These are phyloP conservation scores for Ogataea nitratoaversa DNA, from an alignment of 805 yeast species.

Conservation along the genomic window DNA sequence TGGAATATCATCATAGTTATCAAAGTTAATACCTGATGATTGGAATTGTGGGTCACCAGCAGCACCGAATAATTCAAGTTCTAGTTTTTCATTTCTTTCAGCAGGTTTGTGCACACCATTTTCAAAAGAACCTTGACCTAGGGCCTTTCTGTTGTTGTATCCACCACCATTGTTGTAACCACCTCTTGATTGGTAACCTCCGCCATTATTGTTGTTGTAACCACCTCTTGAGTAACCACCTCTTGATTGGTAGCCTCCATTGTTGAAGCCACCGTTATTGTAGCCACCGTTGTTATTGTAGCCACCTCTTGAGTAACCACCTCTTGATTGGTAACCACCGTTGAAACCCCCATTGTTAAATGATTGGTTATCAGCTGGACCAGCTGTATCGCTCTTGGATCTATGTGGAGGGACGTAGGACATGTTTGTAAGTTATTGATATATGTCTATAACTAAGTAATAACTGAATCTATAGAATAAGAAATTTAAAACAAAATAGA, in stretches of 20 bases:
- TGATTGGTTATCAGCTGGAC: conserved; percentile 22
- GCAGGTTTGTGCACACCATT: conserved; percentile 90
- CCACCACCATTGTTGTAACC: conserved; percentile 30
- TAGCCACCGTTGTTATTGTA: conserved; percentile 28
- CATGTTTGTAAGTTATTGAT: conserved; percentile 13
- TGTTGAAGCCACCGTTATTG: conserved; percentile 25
- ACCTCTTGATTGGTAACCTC: conserved; percentile 27
- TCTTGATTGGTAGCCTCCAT: conserved; percentile 22
- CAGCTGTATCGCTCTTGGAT: conserved; percentile 28
- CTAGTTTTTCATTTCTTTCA: conserved; percentile 61
- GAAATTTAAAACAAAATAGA: conserved; percentile 1
- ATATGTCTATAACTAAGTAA: conserved; percentile 1
- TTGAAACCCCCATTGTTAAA: conserved; percentile 23
- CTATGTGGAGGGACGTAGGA: conserved; percentile 49
- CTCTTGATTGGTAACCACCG: conserved; percentile 24
- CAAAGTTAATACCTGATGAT: conserved; percentile 97
- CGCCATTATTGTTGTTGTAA: conserved; percentile 27
- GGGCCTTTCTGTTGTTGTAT: conserved; percentile 29
- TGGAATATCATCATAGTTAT: conserved; percentile 97
- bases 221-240: conserved; percentile 28
- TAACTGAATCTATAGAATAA: not conserved
- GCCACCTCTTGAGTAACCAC: conserved; percentile 29
- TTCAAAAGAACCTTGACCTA: conserved; percentile 74
- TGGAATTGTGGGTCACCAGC: conserved; percentile 72
- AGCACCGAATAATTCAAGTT: conserved; percentile 79